These are phyloP conservation scores for Psidium guajava DNA, from an alignment of 345 rosid genomes.

Conservation along the genomic window DNA sequence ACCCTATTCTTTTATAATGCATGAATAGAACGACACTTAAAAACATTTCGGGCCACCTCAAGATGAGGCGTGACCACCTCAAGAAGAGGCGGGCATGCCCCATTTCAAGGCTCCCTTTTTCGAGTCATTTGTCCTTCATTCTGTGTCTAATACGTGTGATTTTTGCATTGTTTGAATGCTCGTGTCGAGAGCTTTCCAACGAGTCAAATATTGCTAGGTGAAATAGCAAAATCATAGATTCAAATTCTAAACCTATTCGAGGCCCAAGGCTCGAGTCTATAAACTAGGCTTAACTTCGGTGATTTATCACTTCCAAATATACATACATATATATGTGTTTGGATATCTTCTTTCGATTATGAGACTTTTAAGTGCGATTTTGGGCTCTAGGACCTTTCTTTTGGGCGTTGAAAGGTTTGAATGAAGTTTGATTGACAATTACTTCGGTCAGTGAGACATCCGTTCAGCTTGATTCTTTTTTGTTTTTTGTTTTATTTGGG, in stretches of 20 bases:
- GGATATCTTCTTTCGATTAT: not conserved
- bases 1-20: too few species aligned
- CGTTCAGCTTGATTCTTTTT: too few species aligned
- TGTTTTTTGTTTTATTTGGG: too few species aligned
- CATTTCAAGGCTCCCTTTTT: not conserved
- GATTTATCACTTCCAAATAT: not conserved
- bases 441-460: not conserved
- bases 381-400: not conserved
- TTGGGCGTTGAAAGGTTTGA: not conserved
- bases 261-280: not conserved
- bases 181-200: not conserved
- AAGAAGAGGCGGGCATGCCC: not conserved
- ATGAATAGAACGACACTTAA: too few species aligned
- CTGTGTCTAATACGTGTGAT: not conserved
- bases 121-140: not conserved
- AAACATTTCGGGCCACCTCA: not conserved
- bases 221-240: not conserved
- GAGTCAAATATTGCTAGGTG: not conserved
- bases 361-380: not conserved
- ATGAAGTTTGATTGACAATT: not conserved
- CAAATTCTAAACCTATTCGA: not conserved
- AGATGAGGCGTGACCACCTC: not conserved
- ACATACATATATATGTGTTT: not conserved
- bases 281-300: not conserved
- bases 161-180: not conserved